Evolutionary conservation across 2,329 filamentous ascomycete genomes (phyloP).

Genomic region (Cercospora sp.): DNA sequence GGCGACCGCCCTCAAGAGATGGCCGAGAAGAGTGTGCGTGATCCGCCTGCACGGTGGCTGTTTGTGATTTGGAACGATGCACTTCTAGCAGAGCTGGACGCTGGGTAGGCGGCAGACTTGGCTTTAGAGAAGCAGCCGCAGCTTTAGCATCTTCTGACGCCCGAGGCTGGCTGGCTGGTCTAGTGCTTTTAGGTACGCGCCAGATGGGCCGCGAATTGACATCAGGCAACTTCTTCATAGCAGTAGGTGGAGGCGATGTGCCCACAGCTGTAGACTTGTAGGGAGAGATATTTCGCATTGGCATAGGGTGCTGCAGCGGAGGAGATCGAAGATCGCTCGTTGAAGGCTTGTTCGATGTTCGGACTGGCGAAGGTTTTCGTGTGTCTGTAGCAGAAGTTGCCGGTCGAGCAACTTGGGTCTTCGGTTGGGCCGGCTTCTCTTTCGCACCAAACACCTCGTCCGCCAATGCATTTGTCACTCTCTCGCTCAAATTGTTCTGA

Average conservation of each 20-base stretch:
- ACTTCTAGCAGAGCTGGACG: constrained; percentile 48
- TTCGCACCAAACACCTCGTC: constrained; percentile 73
- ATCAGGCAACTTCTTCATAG: constrained; percentile 41
- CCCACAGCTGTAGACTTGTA: constrained; percentile 62
- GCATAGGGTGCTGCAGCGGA: constrained; percentile 47
- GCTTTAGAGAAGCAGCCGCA: constrained; percentile 42
- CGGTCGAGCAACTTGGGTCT: not conserved
- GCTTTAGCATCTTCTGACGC: constrained; percentile 41
- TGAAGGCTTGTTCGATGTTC: constrained; percentile 12
- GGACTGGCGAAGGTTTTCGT: constrained; percentile 15
- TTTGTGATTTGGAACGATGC: constrained; percentile 53
- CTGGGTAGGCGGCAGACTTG: constrained; percentile 38
- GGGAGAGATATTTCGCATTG: constrained; percentile 46
- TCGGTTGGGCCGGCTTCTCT: not conserved
- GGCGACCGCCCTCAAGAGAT: constrained; percentile 70
- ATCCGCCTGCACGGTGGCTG: constrained; percentile 47
- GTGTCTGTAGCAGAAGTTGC: not conserved
- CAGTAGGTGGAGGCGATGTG: constrained; percentile 44
- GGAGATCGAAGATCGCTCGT: constrained; percentile 11
- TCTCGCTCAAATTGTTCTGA: constrained; percentile 60
- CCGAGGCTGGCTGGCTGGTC: constrained; percentile 54
- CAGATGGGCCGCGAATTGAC: constrained; percentile 52
- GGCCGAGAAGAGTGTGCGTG: constrained; percentile 56
- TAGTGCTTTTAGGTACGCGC: constrained; percentile 54
- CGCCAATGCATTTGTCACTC: constrained; percentile 72